Percentiles rank a stretch among this genome's conserved stretches.
phyloP scores from a whole-genome alignment of 2,329 filamentous ascomycete genomes.

The Pseudocercospora crystallina region DNA sequence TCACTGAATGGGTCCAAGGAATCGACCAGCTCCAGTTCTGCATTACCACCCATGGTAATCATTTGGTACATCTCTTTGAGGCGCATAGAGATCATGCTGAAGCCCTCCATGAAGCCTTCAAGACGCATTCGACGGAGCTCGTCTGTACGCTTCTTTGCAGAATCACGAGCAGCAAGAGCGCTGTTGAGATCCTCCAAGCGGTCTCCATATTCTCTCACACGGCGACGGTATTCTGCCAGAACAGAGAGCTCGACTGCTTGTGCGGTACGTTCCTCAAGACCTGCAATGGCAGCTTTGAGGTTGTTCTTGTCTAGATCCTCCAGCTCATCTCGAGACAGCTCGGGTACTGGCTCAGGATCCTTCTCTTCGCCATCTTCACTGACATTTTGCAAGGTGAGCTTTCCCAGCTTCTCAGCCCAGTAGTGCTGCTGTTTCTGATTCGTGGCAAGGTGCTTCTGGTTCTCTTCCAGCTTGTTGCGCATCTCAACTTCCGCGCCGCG shows the following conservation, averaged over 20 bases:
- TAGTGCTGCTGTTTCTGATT: slow-evolving; percentile 81
- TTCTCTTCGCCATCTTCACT: slow-evolving; percentile 57
- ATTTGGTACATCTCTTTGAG: slow-evolving; percentile 99
- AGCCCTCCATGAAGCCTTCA: slow-evolving; percentile 98
- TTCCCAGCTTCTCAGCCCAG: slow-evolving; percentile 87
- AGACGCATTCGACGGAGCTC: slow-evolving; percentile 85
- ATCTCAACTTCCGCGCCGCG: slow-evolving; percentile 93
- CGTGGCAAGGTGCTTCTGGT: slow-evolving; percentile 82
- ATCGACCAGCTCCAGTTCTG: slow-evolving; percentile 94
- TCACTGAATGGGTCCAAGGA: slow-evolving; percentile 95
- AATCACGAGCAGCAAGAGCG: slow-evolving; percentile 75
- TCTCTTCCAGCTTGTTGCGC: slow-evolving; percentile 96
- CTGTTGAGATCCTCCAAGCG: slow-evolving; percentile 80
- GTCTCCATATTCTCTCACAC: slow-evolving; percentile 77
- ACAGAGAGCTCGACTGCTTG: slow-evolving; percentile 89
- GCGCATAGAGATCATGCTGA: slow-evolving; percentile 86
- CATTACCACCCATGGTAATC: slow-evolving; percentile 99
- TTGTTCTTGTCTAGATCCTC: slow-evolving; percentile 62
- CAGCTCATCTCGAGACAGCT: slow-evolving; percentile 72
- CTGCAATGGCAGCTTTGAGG: slow-evolving; percentile 64
- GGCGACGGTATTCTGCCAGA: slow-evolving; percentile 80
- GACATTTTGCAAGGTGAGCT: slow-evolving; percentile 79
- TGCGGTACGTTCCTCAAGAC: slow-evolving; percentile 72
- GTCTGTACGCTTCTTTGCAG: slow-evolving; percentile 87
- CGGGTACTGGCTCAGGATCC: slow-evolving; percentile 64